phyloP scores from a whole-genome alignment of 192 early-diverging fungal genomes.

The Coemansia sp. region DNA sequence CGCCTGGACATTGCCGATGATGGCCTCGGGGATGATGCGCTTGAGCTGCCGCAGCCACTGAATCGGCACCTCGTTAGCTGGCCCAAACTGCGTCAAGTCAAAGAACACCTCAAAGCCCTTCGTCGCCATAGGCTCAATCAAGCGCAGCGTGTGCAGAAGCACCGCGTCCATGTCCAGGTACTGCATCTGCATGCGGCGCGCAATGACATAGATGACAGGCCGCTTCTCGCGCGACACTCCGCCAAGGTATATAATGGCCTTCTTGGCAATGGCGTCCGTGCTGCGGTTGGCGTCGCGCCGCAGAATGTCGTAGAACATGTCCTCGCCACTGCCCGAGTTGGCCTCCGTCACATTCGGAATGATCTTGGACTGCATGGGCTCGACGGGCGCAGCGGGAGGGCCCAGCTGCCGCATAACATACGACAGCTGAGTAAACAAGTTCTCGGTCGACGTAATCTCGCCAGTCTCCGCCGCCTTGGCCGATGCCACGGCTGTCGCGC shows the following conservation, averaged over 20 bases:
- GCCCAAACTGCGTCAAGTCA: conserved; percentile 80
- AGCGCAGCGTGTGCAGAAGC: conserved; percentile 72
- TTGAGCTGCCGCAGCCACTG: conserved; percentile 77
- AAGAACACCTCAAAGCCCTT: conserved; percentile 81
- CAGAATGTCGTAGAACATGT: conserved; percentile 69
- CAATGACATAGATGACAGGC: conserved; percentile 86
- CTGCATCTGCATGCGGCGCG: conserved; percentile 73
- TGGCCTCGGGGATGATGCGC: conserved; percentile 71
- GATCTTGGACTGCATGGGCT: conserved; percentile 27
- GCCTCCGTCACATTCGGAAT: conserved; percentile 7
- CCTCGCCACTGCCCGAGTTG: conserved; percentile 18
- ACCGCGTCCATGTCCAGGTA: conserved; percentile 84
- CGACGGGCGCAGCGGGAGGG: conserved; percentile 69
- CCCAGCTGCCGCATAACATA: conserved; percentile 86
- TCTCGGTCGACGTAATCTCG: conserved; percentile 60
- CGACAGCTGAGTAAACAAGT: conserved; percentile 78
- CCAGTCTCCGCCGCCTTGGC: conserved; percentile 2
- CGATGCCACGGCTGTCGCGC: conserved; percentile 1
- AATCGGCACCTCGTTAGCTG: conserved; percentile 77
- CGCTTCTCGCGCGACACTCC: conserved; percentile 75
- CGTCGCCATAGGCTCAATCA: conserved; percentile 68
- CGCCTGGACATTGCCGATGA: conserved; percentile 64
- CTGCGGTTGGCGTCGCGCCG: conserved; percentile 67
- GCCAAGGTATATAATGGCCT: conserved; percentile 82
- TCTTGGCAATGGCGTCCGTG: conserved; percentile 68